Evolutionary conservation across 257 asterid genomes (phyloP).

Genomic region (Ehretia macrophylla): DNA sequence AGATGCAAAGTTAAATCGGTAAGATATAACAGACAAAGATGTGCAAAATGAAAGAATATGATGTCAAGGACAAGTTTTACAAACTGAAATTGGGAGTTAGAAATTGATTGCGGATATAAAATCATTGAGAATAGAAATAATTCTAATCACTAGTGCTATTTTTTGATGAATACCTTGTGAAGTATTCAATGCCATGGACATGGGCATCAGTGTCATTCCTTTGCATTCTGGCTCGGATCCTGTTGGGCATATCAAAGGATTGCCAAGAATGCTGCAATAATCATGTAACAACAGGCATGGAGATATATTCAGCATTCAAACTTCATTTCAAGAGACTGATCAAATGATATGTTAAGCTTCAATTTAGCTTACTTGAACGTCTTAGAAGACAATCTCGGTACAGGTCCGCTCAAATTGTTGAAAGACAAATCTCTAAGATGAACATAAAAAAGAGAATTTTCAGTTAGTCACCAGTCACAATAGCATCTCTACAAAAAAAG

Average conservation of each 20-base stretch:
- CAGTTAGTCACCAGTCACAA: not conserved
- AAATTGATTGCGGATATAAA: no score
- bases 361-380: slow-evolving; percentile 61
- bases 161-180: slow-evolving; percentile 43
- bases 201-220: slow-evolving; percentile 65
- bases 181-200: slow-evolving; percentile 81
- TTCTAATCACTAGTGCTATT: not conserved
- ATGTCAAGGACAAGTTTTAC: not conserved
- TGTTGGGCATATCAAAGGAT: slow-evolving; percentile 67
- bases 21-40: not conserved
- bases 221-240: slow-evolving; percentile 63
- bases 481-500: not conserved
- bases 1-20: slow-evolving; percentile 8
- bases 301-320: slow-evolving; percentile 11
- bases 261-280: slow-evolving; percentile 64
- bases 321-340: not conserved
- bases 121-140: not conserved
- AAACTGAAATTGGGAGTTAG: no score
- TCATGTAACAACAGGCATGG: not conserved
- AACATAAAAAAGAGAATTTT: slow-evolving; percentile 7
- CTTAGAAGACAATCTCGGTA: slow-evolving; percentile 74
- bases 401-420: slow-evolving; percentile 91
- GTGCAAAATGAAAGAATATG: not conserved
- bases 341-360: not conserved
- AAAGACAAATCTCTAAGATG: slow-evolving; percentile 80